Evolutionary conservation across 768 basidiomycete species (phyloP).

Genomic region (Holtermannia corniformis): DNA sequence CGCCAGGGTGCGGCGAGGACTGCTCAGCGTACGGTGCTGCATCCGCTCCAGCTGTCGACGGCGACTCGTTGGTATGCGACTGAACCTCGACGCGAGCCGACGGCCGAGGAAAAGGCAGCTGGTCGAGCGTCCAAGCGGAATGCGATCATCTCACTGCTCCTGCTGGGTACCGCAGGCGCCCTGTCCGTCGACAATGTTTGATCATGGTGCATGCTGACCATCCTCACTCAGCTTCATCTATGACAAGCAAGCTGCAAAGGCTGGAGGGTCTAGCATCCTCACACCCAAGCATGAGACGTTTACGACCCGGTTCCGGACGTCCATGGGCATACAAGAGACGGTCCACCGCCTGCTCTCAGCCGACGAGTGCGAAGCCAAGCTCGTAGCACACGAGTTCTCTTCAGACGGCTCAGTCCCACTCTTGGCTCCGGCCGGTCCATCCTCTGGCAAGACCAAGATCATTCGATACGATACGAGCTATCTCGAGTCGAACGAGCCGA

Average conservation of each 20-base stretch:
- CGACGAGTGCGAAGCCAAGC: not conserved
- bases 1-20: not conserved
- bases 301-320: not conserved
- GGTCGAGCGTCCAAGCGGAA: not conserved
- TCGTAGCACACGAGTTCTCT: not conserved
- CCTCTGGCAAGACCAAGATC: not conserved
- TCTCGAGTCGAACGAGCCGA: not conserved
- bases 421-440: not conserved
- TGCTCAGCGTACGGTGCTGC: no score
- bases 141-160: not conserved
- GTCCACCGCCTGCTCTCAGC: not conserved
- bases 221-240: not conserved
- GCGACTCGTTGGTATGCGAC: not conserved
- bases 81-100: not conserved
- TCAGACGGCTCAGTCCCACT: not conserved
- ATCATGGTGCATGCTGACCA: not conserved
- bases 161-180: not conserved
- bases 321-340: not conserved
- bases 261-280: not conserved
- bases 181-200: not conserved
- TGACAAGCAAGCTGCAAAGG: not conserved
- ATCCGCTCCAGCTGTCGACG: no score
- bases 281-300: not conserved
- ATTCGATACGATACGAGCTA: not conserved
- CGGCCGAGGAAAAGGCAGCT: not conserved